These are phyloP conservation scores for Pseudopediastrum boryanum DNA, from an alignment of 139 green algal genomes.

Conservation along the genomic window DNA sequence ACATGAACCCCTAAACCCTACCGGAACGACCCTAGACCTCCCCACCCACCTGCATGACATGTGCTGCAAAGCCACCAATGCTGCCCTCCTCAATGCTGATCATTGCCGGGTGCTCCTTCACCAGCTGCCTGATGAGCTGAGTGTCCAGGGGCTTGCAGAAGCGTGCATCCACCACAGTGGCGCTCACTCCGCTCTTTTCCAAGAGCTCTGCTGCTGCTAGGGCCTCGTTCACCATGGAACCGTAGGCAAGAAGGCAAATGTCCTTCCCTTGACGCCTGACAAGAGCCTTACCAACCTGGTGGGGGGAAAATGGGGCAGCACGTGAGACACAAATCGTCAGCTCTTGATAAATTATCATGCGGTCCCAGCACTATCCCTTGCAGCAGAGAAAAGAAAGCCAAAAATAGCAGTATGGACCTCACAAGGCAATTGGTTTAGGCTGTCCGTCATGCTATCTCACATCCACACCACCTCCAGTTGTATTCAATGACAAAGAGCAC, in stretches of 20 bases:
- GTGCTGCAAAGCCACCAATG: slow-evolving; percentile 95
- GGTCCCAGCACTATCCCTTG: too few relatives aligned
- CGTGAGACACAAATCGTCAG: background rate
- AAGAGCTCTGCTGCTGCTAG: slow-evolving; percentile 89
- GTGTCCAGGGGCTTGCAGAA: slow-evolving; percentile 99
- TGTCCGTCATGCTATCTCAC: too few relatives aligned
- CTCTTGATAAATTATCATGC: too few relatives aligned
- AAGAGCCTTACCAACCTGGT: slow-evolving; percentile 87
- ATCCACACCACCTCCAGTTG: too few relatives aligned
- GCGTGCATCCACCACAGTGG: slow-evolving; percentile 93
- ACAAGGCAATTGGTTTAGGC: too few relatives aligned
- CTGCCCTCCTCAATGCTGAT: slow-evolving; percentile 97
- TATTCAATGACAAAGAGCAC: too few relatives aligned
- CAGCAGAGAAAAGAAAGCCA: too few relatives aligned
- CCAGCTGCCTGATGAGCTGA: slow-evolving; percentile 59
- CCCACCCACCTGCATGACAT: slow-evolving; percentile 85
- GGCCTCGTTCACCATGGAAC: slow-evolving; percentile 84
- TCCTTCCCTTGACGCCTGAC: slow-evolving; percentile 88
- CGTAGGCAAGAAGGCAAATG: slow-evolving; percentile 92
- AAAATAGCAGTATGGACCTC: too few relatives aligned
- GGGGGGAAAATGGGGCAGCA: background rate
- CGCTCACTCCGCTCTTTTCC: slow-evolving; percentile 76
- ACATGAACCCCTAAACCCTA: too few relatives aligned
- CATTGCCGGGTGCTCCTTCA: slow-evolving; percentile 86
- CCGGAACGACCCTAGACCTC: too few relatives aligned